Evolutionary conservation across 2,329 filamentous ascomycete species (phyloP).

Genomic region (Fusarium mundagurra): DNA sequence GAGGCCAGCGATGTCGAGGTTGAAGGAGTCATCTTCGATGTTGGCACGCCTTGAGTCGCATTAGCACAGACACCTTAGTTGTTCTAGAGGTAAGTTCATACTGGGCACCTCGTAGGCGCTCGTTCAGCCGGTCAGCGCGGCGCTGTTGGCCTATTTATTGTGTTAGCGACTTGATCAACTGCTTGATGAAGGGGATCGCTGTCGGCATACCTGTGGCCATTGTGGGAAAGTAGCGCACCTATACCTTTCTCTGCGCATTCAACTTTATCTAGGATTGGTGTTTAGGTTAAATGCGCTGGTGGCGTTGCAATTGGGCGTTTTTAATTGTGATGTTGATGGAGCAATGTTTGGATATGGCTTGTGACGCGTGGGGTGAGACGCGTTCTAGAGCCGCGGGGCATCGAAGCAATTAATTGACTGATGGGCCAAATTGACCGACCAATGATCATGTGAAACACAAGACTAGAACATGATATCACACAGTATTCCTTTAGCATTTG

Average conservation of each 20-base stretch:
- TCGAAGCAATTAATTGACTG: slow-evolving; percentile 10
- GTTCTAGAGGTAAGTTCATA: slow-evolving; percentile 47
- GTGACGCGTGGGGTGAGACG: slow-evolving; percentile 40
- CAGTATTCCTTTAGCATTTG: neutral
- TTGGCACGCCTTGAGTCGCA: slow-evolving; percentile 58
- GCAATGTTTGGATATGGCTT: slow-evolving; percentile 33
- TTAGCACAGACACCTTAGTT: neutral
- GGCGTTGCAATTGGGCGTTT: slow-evolving; percentile 4
- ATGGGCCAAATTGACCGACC: neutral
- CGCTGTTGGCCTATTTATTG: slow-evolving; percentile 52
- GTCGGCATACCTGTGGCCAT: slow-evolving; percentile 50
- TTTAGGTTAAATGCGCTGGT: neutral
- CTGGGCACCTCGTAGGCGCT: slow-evolving; percentile 73
- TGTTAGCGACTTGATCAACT: slow-evolving; percentile 1
- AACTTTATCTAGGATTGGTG: neutral
- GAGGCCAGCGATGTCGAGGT: slow-evolving; percentile 59
- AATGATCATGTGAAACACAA: neutral
- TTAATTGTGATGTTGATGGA: slow-evolving; percentile 31
- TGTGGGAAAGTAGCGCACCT: slow-evolving; percentile 1
- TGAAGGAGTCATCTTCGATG: slow-evolving; percentile 69
- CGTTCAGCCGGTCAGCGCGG: slow-evolving; percentile 70
- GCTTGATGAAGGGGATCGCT: neutral
- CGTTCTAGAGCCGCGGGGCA: slow-evolving; percentile 40
- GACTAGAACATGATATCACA: no score
- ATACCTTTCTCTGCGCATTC: slow-evolving; percentile 12